Evolutionary conservation across 2,329 filamentous ascomycete genomes (phyloP).

Genomic region (Colletotrichum truncatum): DNA sequence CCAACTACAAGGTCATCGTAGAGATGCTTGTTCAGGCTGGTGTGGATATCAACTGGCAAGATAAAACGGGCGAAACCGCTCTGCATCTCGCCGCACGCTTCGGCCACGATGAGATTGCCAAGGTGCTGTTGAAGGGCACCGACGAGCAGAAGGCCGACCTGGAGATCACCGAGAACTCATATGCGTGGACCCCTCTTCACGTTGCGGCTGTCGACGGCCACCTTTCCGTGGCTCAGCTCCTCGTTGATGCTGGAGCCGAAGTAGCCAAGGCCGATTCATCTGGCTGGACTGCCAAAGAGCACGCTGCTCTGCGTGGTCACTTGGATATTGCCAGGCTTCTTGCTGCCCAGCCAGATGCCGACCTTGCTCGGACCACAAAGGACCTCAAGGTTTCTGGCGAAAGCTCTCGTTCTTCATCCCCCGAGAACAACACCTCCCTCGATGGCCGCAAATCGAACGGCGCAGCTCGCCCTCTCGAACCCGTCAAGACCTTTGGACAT

Average conservation of each 20-base stretch:
- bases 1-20: conserved; percentile 86
- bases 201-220: conserved; percentile 92
- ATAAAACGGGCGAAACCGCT: conserved; percentile 89
- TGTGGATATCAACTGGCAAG: conserved; percentile 92
- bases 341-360: conserved; percentile 55
- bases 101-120: conserved; percentile 83
- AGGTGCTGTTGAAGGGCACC: conserved; percentile 76
- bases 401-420: conserved; percentile 20
- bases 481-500: conserved; percentile 95
- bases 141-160: conserved; percentile 77
- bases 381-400: conserved; percentile 39
- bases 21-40: conserved; percentile 88
- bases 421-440: conserved; percentile 61
- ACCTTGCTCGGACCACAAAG: conserved; percentile 25
- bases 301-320: conserved; percentile 90
- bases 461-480: conserved; percentile 68
- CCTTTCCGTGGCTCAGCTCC: conserved; percentile 75
- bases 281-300: conserved; percentile 94
- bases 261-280: conserved; percentile 81
- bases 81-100: conserved; percentile 92
- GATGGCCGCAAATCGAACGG: conserved; percentile 66
- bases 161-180: conserved; percentile 82
- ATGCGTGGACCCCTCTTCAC: conserved; percentile 95
- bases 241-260: conserved; percentile 82
- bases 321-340: conserved; percentile 80